These are phyloP conservation scores for Dianthus caryophyllus DNA, from an alignment of 148 eudicot genomes.

Conservation along the genomic window DNA sequence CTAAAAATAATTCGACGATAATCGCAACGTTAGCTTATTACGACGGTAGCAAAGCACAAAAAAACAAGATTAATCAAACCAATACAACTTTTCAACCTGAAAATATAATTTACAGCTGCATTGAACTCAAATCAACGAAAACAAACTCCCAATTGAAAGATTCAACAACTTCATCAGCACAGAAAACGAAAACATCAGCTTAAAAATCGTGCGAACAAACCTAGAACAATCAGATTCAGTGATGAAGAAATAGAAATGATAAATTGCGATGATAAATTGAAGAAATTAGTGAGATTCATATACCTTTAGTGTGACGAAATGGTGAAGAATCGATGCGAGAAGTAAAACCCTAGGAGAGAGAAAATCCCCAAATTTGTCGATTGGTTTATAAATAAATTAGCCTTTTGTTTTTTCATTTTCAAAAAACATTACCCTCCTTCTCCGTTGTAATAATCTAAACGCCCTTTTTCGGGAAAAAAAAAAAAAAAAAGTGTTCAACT, in stretches of 20 bases:
- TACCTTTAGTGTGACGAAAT: slow-evolving; percentile 1
- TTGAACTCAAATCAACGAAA: not conserved
- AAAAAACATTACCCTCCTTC: too few relatives aligned
- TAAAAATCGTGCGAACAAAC: not conserved
- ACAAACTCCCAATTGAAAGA: not conserved
- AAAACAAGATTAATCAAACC: not conserved
- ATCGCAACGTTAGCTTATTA: not conserved
- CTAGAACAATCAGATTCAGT: too few relatives aligned
- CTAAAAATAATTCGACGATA: not conserved
- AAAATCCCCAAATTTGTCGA: slow-evolving; percentile 7
- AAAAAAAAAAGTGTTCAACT: too few relatives aligned
- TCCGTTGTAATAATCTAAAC: too few relatives aligned
- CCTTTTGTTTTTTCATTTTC: too few relatives aligned
- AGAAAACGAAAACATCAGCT: not conserved
- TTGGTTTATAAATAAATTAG: too few relatives aligned
- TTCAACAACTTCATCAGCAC: not conserved
- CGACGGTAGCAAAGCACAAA: not conserved
- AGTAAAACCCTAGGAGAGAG: slow-evolving; percentile 37
- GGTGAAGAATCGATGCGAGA: not conserved
- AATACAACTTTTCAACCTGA: not conserved
- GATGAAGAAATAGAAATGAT: not conserved
- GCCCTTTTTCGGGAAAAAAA: too few relatives aligned
- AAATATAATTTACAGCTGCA: not conserved
- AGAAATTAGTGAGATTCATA: not conserved
- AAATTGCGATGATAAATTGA: not conserved